Percentiles rank a stretch among this genome's conserved stretches.
phyloP scores from a whole-genome alignment of 1,284 basidiomycete genomes.

The Papiliotrema terrestris region DNA sequence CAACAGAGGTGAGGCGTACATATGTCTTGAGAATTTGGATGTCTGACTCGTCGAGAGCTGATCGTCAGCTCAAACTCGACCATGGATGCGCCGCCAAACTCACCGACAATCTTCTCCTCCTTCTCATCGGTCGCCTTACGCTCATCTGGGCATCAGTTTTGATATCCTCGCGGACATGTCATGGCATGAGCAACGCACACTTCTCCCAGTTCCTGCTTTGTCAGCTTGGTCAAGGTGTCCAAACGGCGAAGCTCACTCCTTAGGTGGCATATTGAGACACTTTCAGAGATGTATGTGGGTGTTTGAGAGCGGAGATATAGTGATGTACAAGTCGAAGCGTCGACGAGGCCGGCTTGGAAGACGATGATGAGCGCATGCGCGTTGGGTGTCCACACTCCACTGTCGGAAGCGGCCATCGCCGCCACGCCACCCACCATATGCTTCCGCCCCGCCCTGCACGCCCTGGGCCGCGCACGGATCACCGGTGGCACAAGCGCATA shows the following conservation, averaged over 20 bases:
- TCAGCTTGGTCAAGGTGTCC: background rate
- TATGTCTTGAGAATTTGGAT: conserved; percentile 99
- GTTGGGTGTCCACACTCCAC: background rate
- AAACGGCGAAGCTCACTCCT: conserved; percentile 54
- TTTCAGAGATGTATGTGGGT: background rate
- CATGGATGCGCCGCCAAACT: background rate
- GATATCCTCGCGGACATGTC: background rate
- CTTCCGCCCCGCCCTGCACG: too few relatives aligned
- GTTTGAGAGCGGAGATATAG: background rate
- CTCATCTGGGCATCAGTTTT: conserved; percentile 54
- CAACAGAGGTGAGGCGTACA: conserved; percentile 53
- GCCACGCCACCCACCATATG: background rate
- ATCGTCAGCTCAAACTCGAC: conserved; percentile 1
- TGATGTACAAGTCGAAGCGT: background rate
- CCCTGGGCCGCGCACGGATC: too few relatives aligned
- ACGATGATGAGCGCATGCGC: background rate
- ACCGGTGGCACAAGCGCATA: too few relatives aligned
- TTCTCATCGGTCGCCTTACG: conserved; percentile 77
- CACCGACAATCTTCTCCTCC: conserved; percentile 88
- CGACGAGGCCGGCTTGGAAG: background rate
- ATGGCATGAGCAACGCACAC: conserved; percentile 57
- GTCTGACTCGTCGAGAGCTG: conserved; percentile 94
- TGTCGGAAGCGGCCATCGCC: background rate
- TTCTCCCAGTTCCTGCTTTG: conserved; percentile 87
- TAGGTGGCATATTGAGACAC: conserved; percentile 67